Conservation (phyloP, 2,329 filamentous ascomycete genomes). For the Arachnomyces sp. region DNA sequence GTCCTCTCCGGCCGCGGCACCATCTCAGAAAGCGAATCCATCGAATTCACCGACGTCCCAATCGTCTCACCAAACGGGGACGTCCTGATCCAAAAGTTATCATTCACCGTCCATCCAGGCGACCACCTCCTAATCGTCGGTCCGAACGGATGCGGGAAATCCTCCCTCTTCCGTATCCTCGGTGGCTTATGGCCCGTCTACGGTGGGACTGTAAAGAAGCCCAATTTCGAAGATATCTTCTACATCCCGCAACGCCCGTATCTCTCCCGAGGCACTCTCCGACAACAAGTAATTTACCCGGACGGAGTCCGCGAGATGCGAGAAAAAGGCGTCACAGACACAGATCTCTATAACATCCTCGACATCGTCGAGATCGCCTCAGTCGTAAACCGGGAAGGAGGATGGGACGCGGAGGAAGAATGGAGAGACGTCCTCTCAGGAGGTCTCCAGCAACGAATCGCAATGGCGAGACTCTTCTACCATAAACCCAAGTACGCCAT, state of each 20-base stretch:
- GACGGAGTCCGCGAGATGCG: slow-evolving; percentile 84
- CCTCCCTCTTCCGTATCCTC: slow-evolving; percentile 88
- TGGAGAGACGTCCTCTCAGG: slow-evolving; percentile 93
- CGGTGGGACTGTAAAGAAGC: slow-evolving; percentile 86
- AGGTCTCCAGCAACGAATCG: slow-evolving; percentile 89
- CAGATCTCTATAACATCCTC: slow-evolving; percentile 70
- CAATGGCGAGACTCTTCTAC: slow-evolving; percentile 93
- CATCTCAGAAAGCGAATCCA: slow-evolving; percentile 73
- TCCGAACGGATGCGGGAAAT: slow-evolving; percentile 96
- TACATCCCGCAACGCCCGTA: slow-evolving; percentile 97
- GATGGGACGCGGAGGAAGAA: slow-evolving; percentile 91
- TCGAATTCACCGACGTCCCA: slow-evolving; percentile 80
- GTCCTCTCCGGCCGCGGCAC: slow-evolving; percentile 75
- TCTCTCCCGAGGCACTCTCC: slow-evolving; percentile 80
- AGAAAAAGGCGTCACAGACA: slow-evolving; percentile 72
- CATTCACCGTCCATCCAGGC: slow-evolving; percentile 76
- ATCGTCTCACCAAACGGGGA: slow-evolving; percentile 97
- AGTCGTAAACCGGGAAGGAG: slow-evolving; percentile 69
- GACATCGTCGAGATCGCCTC: slow-evolving; percentile 73
- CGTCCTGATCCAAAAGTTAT: slow-evolving; percentile 75
- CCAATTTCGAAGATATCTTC: slow-evolving; percentile 87
- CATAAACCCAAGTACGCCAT: slow-evolving; percentile 90
- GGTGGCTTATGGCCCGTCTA: slow-evolving; percentile 97
- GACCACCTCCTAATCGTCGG: slow-evolving; percentile 92
- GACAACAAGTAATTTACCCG: slow-evolving; percentile 95